Conservation (phyloP, 345 rosid genomes). For the Leavenworthia alabamica region DNA sequence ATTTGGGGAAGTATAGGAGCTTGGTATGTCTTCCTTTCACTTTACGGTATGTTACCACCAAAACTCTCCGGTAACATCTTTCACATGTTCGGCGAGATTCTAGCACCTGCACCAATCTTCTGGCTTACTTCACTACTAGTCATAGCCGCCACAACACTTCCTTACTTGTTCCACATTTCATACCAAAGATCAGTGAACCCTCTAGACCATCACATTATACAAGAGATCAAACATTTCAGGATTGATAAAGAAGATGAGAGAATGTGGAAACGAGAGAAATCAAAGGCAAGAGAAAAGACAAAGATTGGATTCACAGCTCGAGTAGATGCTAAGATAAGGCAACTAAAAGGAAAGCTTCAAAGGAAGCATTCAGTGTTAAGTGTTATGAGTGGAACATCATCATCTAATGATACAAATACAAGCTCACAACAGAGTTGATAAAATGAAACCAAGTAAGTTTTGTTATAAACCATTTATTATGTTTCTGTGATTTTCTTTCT, state of each 20-base stretch:
- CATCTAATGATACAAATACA: slow-evolving; percentile 26
- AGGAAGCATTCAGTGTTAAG: slow-evolving; percentile 28
- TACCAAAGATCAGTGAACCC: slow-evolving; percentile 47
- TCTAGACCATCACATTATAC: slow-evolving; percentile 67
- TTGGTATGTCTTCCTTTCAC: slow-evolving; percentile 55
- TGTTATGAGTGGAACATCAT: slow-evolving; percentile 28
- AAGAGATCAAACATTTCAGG: slow-evolving; percentile 57
- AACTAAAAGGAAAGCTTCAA: slow-evolving; percentile 23
- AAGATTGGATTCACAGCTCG: slow-evolving; percentile 61
- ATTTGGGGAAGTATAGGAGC: slow-evolving; percentile 66
- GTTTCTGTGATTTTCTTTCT: background rate
- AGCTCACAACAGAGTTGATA: slow-evolving; percentile 21
- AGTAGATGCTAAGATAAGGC: slow-evolving; percentile 47
- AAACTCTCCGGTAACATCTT: slow-evolving; percentile 34
- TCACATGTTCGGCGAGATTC: slow-evolving; percentile 39
- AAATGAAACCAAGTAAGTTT: slow-evolving; percentile 15
- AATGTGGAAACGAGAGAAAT: slow-evolving; percentile 58
- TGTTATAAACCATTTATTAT: slow-evolving; percentile 9
- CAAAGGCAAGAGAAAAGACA: slow-evolving; percentile 41
- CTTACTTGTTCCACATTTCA: slow-evolving; percentile 41
- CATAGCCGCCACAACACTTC: slow-evolving; percentile 41
- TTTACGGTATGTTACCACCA: slow-evolving; percentile 47
- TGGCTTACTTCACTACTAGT: slow-evolving; percentile 46
- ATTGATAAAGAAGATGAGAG: slow-evolving; percentile 40
- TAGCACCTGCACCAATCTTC: slow-evolving; percentile 49